Evolutionary conservation across 306 rosid species (phyloP).

Genomic region (Carpinus viminea): DNA sequence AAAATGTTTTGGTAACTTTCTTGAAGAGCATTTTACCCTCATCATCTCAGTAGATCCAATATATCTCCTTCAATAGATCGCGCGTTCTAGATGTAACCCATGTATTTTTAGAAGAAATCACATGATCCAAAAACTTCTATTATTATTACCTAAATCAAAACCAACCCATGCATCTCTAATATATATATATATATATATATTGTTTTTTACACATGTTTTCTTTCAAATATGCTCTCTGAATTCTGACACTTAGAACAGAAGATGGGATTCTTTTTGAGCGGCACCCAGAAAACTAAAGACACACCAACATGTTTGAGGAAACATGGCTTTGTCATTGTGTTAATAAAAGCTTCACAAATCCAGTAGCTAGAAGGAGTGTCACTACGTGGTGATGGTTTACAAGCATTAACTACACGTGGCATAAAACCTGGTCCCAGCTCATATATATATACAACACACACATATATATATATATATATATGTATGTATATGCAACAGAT

Average conservation of each 20-base stretch:
- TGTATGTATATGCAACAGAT: slow-evolving; percentile 20
- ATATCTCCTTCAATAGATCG: neutral
- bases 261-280: too few species aligned
- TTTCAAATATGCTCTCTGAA: neutral
- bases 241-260: neutral
- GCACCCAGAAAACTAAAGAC: neutral
- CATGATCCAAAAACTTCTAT: too few species aligned
- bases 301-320: neutral
- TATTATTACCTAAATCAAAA: too few species aligned
- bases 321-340: neutral
- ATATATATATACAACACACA: too few species aligned
- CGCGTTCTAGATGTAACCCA: too few species aligned
- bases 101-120: too few species aligned
- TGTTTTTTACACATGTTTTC: neutral
- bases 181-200: too few species aligned
- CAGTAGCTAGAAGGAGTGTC: slow-evolving; percentile 5
- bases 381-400: neutral
- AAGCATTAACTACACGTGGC: slow-evolving; percentile 39
- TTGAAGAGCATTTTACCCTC: slow-evolving; percentile 10
- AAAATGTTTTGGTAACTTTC: slow-evolving; percentile 11
- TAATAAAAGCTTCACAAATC: neutral
- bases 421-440: slow-evolving; percentile 37
- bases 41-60: too few species aligned
- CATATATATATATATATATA: too few species aligned
- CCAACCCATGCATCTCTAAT: too few species aligned